Percentiles rank a stretch among this genome's conserved stretches.
Evolutionary conservation across 352 stramenopile genomes (phyloP).

Genomic region (Phytopythium litorale): DNA sequence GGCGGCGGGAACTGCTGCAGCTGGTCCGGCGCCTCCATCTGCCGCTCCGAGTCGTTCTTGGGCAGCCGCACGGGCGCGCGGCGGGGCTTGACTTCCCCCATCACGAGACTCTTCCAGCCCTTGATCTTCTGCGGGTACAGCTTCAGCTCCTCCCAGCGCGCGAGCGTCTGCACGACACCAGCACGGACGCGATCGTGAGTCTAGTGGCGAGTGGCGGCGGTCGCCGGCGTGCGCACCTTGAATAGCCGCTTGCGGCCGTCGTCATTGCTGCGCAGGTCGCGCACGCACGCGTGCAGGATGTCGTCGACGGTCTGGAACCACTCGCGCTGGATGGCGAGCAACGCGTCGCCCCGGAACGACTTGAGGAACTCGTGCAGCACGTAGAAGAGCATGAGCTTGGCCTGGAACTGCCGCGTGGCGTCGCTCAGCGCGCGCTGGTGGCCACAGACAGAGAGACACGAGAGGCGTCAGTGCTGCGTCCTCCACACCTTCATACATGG

Average conservation of each 20-base stretch:
- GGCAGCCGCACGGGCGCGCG: constrained; percentile 47
- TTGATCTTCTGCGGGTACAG: constrained; percentile 77
- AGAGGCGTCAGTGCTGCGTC: neutral
- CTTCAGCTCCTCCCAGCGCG: constrained; percentile 81
- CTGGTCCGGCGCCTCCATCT: constrained; percentile 63
- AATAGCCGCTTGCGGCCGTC: constrained; percentile 75
- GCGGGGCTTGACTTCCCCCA: constrained; percentile 66
- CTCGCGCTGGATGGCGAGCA: constrained; percentile 57
- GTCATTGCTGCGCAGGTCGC: constrained; percentile 59
- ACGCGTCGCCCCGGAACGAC: constrained; percentile 56
- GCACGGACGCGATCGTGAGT: neutral
- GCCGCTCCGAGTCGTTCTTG: constrained; percentile 58
- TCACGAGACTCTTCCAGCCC: constrained; percentile 67
- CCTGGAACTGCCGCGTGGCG: constrained; percentile 54
- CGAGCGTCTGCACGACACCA: constrained; percentile 43
- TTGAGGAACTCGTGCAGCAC: constrained; percentile 87
- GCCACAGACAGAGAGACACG: neutral
- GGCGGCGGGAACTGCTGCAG: constrained; percentile 73
- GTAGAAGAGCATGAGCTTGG: constrained; percentile 87
- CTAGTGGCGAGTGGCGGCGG: neutral
- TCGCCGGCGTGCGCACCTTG: constrained; percentile 32
- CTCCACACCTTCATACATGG: neutral
- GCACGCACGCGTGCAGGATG: constrained; percentile 61
- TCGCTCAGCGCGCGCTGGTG: constrained; percentile 55
- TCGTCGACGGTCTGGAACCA: constrained; percentile 84